Base-by-base conservation (phyloP, 1,139 yeast species). In the Candida frijolesensis region DNA sequence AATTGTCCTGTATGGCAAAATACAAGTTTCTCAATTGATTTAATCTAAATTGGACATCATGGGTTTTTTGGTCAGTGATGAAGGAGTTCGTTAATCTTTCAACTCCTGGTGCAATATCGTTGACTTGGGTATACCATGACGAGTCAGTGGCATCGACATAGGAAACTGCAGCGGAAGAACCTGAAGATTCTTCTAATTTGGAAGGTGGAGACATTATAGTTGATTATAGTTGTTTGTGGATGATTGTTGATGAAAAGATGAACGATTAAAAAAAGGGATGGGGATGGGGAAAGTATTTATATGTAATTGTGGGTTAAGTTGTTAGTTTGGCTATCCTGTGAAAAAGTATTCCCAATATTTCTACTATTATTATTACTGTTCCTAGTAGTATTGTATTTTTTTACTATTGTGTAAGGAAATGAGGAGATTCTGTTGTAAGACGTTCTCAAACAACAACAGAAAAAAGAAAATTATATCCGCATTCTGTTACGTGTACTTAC, bases 11-110 rank as follows among this genome's bases (percentile, higher is more conserved):
- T 34, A 91, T 51, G 2, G 83, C 86, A 62, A 77, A 85, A 68
- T 84, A 89, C 32, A 91, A 63, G 61, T 84, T 83, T 56, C 94
- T 79, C 59, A 91, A 77, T 61, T 83, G 87, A 54, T 81, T 74
- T 55, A 83, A 72, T 44, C 96, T 75, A 61, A 62, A 79, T 54
- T 82, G 83, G 43, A 89, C 57, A 33, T 84, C 76, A 50, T 76
- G 79, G 6, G 86, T 72, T 59, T 80, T 82, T 53, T 81, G 79
- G 2, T 70, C 55, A 33, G 66, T 64, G 53, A 69, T 74, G 68
- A 80, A 88, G 1, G 80, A 66, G 3, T 62, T 56, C 2, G 67
- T 67, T 16, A 86, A 68, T 15, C 64, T 61, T 2, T 68, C 56
- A 30, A 85, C 85, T 29, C 76, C 75, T 4, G 54, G 55, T 0